These are phyloP conservation scores for Magnusiomyces fungicola DNA, from an alignment of 1,139 yeast genomes.

Conservation along the genomic window DNA sequence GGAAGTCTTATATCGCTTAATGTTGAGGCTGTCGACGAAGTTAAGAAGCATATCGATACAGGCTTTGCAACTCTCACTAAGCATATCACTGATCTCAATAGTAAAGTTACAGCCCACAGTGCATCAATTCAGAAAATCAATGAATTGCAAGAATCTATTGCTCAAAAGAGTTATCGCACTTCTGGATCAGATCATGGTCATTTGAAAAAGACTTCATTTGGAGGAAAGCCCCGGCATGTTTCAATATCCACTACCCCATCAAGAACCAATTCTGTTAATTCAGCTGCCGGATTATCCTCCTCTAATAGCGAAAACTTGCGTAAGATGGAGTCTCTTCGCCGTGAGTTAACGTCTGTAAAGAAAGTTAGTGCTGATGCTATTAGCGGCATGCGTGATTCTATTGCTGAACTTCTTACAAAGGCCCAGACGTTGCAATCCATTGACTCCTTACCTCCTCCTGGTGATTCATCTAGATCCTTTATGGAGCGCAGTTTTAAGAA, in stretches of 20 bases:
- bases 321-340: conserved; percentile 39
- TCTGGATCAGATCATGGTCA: background rate
- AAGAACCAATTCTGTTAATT: background rate
- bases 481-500: conserved; percentile 72
- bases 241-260: background rate
- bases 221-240: background rate
- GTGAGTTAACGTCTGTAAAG: conserved; percentile 55
- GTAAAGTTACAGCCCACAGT: conserved; percentile 33
- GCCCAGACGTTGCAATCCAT: conserved; percentile 42
- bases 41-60: conserved; percentile 30
- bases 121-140: conserved; percentile 22
- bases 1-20: conserved; percentile 57
- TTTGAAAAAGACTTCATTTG: background rate
- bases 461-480: conserved; percentile 53
- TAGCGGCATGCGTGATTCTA: conserved; percentile 37
- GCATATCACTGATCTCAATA: conserved; percentile 33
- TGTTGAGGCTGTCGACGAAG: conserved; percentile 33
- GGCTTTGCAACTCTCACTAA: conserved; percentile 27
- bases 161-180: background rate
- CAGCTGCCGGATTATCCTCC: background rate
- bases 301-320: conserved; percentile 18
- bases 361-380: conserved; percentile 50
- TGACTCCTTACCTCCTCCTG: conserved; percentile 34
- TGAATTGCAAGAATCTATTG: conserved; percentile 8
- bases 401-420: conserved; percentile 41